Evolutionary conservation across 352 stramenopile genomes (phyloP).

Genomic region (Phytophthora constricta): DNA sequence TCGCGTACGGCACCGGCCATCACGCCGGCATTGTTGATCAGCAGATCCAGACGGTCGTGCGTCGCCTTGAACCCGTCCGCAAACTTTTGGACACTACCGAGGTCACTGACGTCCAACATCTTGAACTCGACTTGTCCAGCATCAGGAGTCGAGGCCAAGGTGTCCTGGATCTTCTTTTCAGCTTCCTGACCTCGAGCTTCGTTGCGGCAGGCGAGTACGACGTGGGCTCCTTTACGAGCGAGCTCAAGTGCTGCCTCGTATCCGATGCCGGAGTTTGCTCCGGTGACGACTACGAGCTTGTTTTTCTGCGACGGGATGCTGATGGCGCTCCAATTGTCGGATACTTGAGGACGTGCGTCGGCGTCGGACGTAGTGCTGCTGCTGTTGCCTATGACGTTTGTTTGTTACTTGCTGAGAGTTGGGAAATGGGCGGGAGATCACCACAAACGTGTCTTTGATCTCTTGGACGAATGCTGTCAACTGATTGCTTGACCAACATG

Average conservation of each 20-base stretch:
- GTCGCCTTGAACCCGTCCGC: conserved; percentile 17
- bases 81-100: conserved; percentile 44
- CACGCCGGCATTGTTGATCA: background rate
- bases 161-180: conserved; percentile 10
- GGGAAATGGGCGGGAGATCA: too few species aligned
- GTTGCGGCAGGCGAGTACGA: conserved; percentile 25
- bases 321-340: conserved; percentile 15
- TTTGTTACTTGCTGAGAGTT: too few species aligned
- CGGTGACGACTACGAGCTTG: background rate
- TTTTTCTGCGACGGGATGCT: background rate
- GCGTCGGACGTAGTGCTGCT: background rate
- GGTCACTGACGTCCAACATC: conserved; percentile 42
- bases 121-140: conserved; percentile 44
- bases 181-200: conserved; percentile 9
- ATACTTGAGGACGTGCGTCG: background rate
- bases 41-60: conserved; percentile 13
- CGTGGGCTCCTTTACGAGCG: background rate
- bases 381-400: conserved; percentile 17
- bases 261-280: background rate
- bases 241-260: background rate
- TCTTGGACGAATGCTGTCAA: too few species aligned
- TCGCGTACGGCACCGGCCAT: background rate
- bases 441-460: too few species aligned
- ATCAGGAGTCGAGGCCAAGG: background rate
- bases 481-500: too few species aligned